Conservation (phyloP, 805 yeast species). For the Clavispora vitiphila region DNA sequence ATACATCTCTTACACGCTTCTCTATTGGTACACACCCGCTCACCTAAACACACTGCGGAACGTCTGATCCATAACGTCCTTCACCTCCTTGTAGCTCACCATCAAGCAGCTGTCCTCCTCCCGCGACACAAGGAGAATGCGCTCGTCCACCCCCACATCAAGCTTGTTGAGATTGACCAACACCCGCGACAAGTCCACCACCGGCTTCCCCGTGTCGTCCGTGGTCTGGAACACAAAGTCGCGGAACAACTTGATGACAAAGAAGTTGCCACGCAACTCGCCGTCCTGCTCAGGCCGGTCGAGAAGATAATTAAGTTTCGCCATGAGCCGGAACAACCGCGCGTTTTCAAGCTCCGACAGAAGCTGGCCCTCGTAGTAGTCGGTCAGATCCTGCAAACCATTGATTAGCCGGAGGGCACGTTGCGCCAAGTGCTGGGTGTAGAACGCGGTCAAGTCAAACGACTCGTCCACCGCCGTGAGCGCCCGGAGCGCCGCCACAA, state of each 20-base stretch:
- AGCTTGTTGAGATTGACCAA: slow-evolving; percentile 76
- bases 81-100: slow-evolving; percentile 78
- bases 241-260: slow-evolving; percentile 58
- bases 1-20: no score
- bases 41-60: slow-evolving; percentile 38
- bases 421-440: slow-evolving; percentile 18
- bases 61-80: slow-evolving; percentile 62
- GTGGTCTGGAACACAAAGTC: slow-evolving; percentile 84
- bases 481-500: slow-evolving; percentile 30
- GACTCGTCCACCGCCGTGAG: slow-evolving; percentile 14
- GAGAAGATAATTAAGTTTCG: slow-evolving; percentile 73
- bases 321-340: slow-evolving; percentile 72
- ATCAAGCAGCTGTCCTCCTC: slow-evolving; percentile 85
- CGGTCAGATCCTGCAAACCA: slow-evolving; percentile 47
- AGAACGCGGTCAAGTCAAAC: slow-evolving; percentile 22
- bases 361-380: slow-evolving; percentile 57
- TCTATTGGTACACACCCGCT: background rate
- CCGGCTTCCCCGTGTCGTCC: slow-evolving; percentile 72
- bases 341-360: slow-evolving; percentile 82
- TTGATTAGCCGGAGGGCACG: slow-evolving; percentile 45
- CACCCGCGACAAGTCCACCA: slow-evolving; percentile 78
- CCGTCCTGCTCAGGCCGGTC: slow-evolving; percentile 63
- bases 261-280: slow-evolving; percentile 65
- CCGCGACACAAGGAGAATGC: slow-evolving; percentile 68
- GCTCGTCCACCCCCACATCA: slow-evolving; percentile 89